Percentiles rank a stretch among this genome's conserved stretches.
phyloP scores from a whole-genome alignment of 495 filamentous ascomycete species.

The Aspergillus homomorphus region DNA sequence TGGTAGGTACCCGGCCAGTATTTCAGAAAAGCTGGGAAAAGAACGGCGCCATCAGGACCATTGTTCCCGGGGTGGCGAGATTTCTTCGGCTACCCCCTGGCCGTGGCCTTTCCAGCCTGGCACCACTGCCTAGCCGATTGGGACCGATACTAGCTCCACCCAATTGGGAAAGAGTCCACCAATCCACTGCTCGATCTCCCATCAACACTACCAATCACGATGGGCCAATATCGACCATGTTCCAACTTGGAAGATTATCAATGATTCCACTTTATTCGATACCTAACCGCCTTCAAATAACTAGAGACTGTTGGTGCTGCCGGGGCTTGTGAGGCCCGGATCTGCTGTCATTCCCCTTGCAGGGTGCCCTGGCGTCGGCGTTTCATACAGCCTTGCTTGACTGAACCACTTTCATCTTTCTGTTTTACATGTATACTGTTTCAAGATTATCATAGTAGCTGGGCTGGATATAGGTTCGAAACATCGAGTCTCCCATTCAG shows the following conservation, averaged over 20 bases:
- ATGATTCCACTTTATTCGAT: neutral
- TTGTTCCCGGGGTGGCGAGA: slow-evolving; percentile 46
- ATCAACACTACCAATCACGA: neutral
- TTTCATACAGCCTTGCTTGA: no score
- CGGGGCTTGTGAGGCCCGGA: neutral
- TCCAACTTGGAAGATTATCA: no score
- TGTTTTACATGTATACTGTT: no score
- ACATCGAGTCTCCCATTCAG: no score
- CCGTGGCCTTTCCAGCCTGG: slow-evolving; percentile 23
- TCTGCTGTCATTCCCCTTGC: neutral
- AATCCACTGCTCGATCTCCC: neutral
- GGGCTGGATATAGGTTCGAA: no score
- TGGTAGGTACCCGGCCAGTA: slow-evolving; percentile 13
- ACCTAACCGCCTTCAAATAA: neutral
- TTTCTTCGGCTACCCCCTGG: slow-evolving; percentile 24
- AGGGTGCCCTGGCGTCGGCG: no score
- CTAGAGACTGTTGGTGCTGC: neutral
- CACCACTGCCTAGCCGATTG: slow-evolving; percentile 41
- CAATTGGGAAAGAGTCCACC: neutral
- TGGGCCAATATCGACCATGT: neutral
- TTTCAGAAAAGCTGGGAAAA: slow-evolving; percentile 22
- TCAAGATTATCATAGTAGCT: no score
- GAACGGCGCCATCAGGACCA: slow-evolving; percentile 18
- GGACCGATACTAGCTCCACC: slow-evolving; percentile 24
- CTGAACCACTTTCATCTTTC: no score